Evolutionary conservation across 345 rosid species (phyloP).

Genomic region (Adansonia digitata): DNA sequence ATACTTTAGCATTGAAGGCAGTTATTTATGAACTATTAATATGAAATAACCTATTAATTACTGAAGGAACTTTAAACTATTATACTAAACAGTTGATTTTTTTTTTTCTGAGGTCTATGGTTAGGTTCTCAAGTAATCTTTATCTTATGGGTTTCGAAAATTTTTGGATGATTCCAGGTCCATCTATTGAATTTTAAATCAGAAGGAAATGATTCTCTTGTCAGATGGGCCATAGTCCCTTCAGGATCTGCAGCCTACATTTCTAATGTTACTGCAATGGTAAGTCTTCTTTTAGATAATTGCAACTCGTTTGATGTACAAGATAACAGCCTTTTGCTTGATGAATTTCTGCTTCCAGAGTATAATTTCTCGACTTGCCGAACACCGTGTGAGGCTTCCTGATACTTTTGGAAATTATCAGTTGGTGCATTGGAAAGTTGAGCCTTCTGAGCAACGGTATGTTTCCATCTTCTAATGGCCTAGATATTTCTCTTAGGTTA

Average conservation of each 20-base stretch:
- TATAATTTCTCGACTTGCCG: constrained; percentile 59
- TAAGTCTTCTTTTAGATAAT: constrained; percentile 18
- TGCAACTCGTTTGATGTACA: background rate
- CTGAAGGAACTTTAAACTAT: background rate
- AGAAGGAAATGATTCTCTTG: constrained; percentile 50
- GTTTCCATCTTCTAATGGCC: background rate
- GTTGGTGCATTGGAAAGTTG: constrained; percentile 57
- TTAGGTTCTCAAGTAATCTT: background rate
- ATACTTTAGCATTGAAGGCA: constrained; percentile 3
- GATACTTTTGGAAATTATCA: constrained; percentile 57
- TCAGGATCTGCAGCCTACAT: constrained; percentile 40
- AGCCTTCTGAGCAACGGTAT: constrained; percentile 48
- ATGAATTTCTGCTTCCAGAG: constrained; percentile 34
- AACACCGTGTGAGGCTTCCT: constrained; percentile 65
- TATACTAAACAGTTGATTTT: background rate
- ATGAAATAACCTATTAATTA: background rate
- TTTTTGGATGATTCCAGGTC: constrained; percentile 47
- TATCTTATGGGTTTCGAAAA: background rate
- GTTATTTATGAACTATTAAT: background rate
- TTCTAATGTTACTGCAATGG: constrained; percentile 61
- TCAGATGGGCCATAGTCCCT: constrained; percentile 58
- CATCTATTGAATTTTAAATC: constrained; percentile 46
- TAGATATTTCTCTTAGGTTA: background rate
- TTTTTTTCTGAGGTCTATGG: background rate
- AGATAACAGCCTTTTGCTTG: constrained; percentile 15